Percentiles rank a stretch among this genome's conserved stretches.
phyloP scores from a whole-genome alignment of 306 rosid species.

The Carpinus fangiana region DNA sequence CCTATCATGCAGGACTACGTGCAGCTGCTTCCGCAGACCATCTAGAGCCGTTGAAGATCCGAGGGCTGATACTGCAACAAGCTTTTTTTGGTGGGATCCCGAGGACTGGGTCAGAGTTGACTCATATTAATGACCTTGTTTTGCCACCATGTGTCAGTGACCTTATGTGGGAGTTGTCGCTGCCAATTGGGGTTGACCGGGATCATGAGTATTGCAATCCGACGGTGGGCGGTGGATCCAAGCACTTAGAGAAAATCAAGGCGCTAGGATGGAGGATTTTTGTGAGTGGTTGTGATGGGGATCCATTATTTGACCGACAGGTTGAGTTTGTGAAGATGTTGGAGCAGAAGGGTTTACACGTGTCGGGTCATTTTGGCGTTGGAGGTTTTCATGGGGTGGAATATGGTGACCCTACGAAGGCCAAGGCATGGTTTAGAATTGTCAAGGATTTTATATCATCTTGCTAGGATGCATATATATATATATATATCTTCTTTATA shows the following conservation, averaged over 20 bases:
- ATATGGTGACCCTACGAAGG: slow-evolving; percentile 23
- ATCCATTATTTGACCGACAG: slow-evolving; percentile 58
- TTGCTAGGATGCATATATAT: no score
- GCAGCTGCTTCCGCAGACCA: not conserved
- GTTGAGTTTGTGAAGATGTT: slow-evolving; percentile 32
- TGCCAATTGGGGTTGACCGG: slow-evolving; percentile 41
- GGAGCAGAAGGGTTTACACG: slow-evolving; percentile 33
- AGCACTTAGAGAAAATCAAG: no score
- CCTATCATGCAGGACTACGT: slow-evolving; percentile 42
- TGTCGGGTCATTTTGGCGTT: slow-evolving; percentile 28
- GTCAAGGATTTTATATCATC: slow-evolving; percentile 21
- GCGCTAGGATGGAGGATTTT: slow-evolving; percentile 35
- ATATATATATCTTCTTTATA: no score
- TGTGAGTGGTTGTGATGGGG: slow-evolving; percentile 46
- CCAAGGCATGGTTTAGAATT: slow-evolving; percentile 10
- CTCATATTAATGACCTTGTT: slow-evolving; percentile 15
- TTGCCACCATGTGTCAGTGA: slow-evolving; percentile 20
- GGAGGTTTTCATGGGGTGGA: slow-evolving; percentile 53
- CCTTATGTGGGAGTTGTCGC: slow-evolving; percentile 44
- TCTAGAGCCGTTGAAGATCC: slow-evolving; percentile 21
- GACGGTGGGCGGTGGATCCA: slow-evolving; percentile 6
- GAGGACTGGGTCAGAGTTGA: slow-evolving; percentile 41
- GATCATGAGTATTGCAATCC: slow-evolving; percentile 59
- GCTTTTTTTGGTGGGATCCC: slow-evolving; percentile 47
- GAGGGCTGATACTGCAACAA: slow-evolving; percentile 52